Percentiles rank a stretch among this genome's conserved stretches.
These are phyloP conservation scores for Backusella psychrophila DNA, from an alignment of 192 early-diverging fungal species.

Conservation along the genomic window DNA sequence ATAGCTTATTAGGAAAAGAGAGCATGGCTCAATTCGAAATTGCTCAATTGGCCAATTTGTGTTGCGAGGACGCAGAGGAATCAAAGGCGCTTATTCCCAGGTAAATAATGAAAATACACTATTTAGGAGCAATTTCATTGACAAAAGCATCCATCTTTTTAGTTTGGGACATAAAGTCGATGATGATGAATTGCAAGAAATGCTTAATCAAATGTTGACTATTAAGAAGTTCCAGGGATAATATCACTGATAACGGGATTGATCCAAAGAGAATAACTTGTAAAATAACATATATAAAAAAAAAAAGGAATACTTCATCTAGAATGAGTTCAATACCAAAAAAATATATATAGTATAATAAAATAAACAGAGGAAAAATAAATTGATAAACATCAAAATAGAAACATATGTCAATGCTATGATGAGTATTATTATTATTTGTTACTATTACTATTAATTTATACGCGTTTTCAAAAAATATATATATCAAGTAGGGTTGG, in stretches of 20 bases:
- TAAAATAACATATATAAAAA: not conserved
- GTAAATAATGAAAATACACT: constrained; percentile 36
- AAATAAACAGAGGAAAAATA: not conserved
- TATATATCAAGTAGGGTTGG: not conserved
- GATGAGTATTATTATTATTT: not conserved
- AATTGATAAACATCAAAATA: not conserved
- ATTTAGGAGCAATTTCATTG: not conserved
- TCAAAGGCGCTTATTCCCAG: constrained; percentile 89
- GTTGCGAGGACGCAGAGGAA: constrained; percentile 90
- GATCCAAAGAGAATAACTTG: not conserved
- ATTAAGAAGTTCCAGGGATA: constrained; percentile 78
- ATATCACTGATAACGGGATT: not conserved
- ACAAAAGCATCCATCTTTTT: not conserved
- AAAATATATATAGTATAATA: not conserved
- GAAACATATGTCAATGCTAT: no score
- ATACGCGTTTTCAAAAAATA: not conserved
- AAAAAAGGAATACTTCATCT: not conserved
- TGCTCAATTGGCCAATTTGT: constrained; percentile 88
- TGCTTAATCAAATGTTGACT: constrained; percentile 80
- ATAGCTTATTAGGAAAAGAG: constrained; percentile 17
- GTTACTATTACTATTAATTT: not conserved
- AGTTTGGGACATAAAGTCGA: constrained; percentile 75
- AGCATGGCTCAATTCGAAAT: constrained; percentile 76
- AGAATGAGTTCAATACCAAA: no score
- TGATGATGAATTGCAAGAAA: constrained; percentile 70